Conservation (phyloP, 164 flowering plant genomes). For the Vitis riparia region DNA sequence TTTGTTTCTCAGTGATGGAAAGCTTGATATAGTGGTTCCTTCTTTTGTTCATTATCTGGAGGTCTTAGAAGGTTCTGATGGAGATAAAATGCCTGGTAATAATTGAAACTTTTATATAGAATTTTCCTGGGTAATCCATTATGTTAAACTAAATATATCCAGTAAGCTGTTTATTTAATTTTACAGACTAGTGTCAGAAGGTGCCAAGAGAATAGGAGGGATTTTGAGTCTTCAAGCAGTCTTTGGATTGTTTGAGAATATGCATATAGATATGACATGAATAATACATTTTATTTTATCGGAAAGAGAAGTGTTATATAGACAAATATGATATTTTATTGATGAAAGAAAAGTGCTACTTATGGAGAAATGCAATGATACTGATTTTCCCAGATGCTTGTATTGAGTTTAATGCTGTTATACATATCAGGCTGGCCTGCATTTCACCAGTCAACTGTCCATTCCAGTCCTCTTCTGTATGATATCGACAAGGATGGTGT, state of each 20-base stretch:
- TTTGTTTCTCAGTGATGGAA: constrained; percentile 73
- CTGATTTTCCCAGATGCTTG: neutral
- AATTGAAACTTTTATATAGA: neutral
- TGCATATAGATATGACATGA: no score
- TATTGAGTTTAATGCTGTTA: neutral
- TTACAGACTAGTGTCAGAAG: no score
- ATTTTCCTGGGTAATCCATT: neutral
- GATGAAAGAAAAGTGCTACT: no score
- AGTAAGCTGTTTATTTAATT: no score
- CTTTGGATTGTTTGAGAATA: no score
- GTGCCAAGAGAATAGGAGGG: no score
- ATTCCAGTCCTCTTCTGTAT: constrained; percentile 88
- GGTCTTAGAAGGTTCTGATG: constrained; percentile 98
- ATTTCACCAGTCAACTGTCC: constrained; percentile 95
- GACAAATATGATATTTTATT: no score
- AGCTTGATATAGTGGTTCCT: constrained; percentile 94
- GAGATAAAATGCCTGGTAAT: constrained; percentile 94
- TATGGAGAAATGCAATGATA: neutral
- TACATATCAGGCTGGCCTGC: constrained; percentile 88
- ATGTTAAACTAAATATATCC: neutral
- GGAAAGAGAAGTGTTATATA: no score
- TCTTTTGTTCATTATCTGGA: constrained; percentile 98
- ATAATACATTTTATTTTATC: no score
- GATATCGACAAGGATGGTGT: constrained; percentile 99
- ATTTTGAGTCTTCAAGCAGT: no score